Base-by-base conservation (phyloP, 75 land plant species). In the Selaginella tamariscina region DNA sequence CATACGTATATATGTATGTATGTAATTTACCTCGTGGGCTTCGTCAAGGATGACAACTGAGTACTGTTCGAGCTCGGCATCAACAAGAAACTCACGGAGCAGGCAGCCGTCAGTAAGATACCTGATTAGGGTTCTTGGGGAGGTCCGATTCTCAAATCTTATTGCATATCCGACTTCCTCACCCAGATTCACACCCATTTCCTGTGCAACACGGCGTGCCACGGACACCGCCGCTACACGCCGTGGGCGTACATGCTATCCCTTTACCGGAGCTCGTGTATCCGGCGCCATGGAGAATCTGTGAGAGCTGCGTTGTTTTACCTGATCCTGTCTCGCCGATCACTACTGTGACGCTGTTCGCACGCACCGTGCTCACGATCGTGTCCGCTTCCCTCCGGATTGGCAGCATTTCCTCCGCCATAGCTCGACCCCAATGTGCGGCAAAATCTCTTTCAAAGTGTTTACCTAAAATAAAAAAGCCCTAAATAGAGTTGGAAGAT, bases 301-400 rank as follows among this genome's bases (percentile, higher is more conserved):
- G 99, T 31, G 99, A 82, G 9, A 95, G 88, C 80, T 95, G 99
- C 18, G 99, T 95, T 68, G 93, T 95, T 78, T 95, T 95, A 0
- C 99, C 99, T 26, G 99, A 95, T 0, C 99, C 99, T 0, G 99
- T 95, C 81, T 91, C 99, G 24, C 99, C 99, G 9, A 95, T 88
- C 2, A 95, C 60, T 0, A 95, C 97, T 30, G 80, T 83, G 32
- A 91, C 89, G 0, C 77, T 68, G 30, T 91, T 82, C 33, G 70
- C 64, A 30, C 69, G 77, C 32, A 95, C 82, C 2, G 80, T 74
- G 27, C 90, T 82, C 30, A 84, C 54, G 26, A 95, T 91, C 68
- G 84, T 71, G 28, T 78, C 76, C 72, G 87, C 92, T 66, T 75
- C 85, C 30, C 74, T 75, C 1, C 81, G 68, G 57, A 95, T 88